phyloP scores from a whole-genome alignment of 371 early-diverging fungal species.

The Quaeritorhiza haematococci region DNA sequence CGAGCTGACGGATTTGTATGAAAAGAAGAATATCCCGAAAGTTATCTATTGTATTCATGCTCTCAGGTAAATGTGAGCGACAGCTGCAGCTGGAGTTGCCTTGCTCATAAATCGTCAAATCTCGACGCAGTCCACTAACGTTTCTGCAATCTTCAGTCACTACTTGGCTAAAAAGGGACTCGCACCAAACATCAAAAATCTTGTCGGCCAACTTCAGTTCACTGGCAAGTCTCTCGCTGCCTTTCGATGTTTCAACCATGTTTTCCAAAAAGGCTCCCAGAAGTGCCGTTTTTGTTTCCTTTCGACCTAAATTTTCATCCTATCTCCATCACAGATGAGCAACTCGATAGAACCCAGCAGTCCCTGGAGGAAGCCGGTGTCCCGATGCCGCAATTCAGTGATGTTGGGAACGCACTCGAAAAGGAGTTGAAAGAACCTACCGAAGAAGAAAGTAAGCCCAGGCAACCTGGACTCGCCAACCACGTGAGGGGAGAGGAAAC shows the following conservation, averaged over 20 bases:
- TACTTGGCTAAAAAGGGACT: conserved; percentile 77
- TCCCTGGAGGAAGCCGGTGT: conserved; percentile 76
- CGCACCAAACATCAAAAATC: conserved; percentile 86
- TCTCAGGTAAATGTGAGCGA: conserved; percentile 59
- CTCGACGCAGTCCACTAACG: not conserved
- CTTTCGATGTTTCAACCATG: conserved; percentile 4
- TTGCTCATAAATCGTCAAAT: not conserved
- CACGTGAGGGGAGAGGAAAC: not conserved
- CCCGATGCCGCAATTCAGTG: conserved; percentile 77
- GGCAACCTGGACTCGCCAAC: not conserved
- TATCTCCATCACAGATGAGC: conserved; percentile 56
- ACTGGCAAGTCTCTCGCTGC: conserved; percentile 51
- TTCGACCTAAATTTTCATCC: too few species aligned
- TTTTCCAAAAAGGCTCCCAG: too few species aligned
- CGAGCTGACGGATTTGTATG: conserved; percentile 97
- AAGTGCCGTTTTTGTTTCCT: too few species aligned
- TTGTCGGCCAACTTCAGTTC: conserved; percentile 88
- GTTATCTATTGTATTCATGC: conserved; percentile 99
- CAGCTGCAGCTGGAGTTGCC: conserved; percentile 13
- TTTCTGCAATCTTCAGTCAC: conserved; percentile 55
- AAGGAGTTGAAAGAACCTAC: conserved; percentile 50
- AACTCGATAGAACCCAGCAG: conserved; percentile 75
- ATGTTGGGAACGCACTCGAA: conserved; percentile 64
- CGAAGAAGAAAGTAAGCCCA: conserved; percentile 25
- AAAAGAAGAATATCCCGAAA: conserved; percentile 98